Base-by-base conservation (phyloP, 441 rosid genomes). In the Adansonia grandidieri region DNA sequence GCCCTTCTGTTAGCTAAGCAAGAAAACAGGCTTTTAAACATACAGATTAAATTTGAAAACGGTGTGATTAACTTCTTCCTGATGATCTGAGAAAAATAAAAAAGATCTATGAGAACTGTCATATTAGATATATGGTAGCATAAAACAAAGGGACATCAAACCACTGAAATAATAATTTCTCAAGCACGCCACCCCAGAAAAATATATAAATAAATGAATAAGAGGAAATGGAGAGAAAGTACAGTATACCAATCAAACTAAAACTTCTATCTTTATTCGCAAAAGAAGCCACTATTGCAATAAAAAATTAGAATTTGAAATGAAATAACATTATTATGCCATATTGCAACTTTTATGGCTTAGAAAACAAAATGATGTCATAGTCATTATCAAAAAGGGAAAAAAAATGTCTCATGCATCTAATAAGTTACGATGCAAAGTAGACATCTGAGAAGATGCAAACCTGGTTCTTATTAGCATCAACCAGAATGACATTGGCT, bases 401-500 rank as follows among this genome's bases (percentile, higher is more conserved):
- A 5, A 66, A 42, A 61, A 58, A 1, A 3, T 50, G 20, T 22
- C 9, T 40, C 15, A 24, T 22, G 40, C 65, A 22, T 60, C 65
- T 22, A n/a, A 6, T 14, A 63, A 14, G 47, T 20, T 14, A 13
- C 15, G 45, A 66, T 13, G 64, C 9, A 15, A 19, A 19, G 70
- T 5, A 50, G 17, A 37, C 62, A 61, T n/a, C 51, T 54, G 60
- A 58, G 57, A 60, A 74, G 77, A 85, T 71, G 77, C 80, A 78
- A 69, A 96, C 99, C 98, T 94, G 99, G 83, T 94, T 96, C 87
- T 89, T 94, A 84, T 85, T 86, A 79, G 87, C 87, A 84, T 94
- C 98, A 82, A 92, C 99, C 57, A 91, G 60, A 50, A 70, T 50
- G 13, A 71, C 74, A 51, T 51, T 71, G 61, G 74, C 61, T 32